Conservation (phyloP, 805 yeast genomes). For the Gaillardinia entomophila region DNA sequence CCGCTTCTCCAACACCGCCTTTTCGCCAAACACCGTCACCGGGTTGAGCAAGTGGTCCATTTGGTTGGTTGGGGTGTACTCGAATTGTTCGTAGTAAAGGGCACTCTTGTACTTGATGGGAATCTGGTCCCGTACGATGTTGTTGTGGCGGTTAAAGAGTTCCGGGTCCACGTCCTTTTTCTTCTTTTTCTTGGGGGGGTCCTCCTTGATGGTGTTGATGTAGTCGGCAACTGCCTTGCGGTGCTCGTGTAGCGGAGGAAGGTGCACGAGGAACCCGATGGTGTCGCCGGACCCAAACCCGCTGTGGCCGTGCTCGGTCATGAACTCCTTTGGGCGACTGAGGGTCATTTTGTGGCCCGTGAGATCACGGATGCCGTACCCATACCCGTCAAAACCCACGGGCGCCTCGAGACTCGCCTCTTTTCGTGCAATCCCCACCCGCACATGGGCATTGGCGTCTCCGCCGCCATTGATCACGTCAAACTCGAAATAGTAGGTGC, state of each 20-base stretch:
- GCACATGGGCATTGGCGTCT: constrained; percentile 47
- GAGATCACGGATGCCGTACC: constrained; percentile 83
- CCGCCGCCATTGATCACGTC: constrained; percentile 44
- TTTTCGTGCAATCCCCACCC: constrained; percentile 77
- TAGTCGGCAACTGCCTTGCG: constrained; percentile 31
- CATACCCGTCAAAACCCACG: constrained; percentile 91
- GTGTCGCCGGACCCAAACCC: constrained; percentile 74
- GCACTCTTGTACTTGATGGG: constrained; percentile 79
- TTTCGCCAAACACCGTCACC: constrained; percentile 64
- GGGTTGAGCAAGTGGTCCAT: constrained; percentile 75
- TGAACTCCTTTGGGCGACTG: constrained; percentile 57
- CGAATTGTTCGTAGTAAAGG: constrained; percentile 79
- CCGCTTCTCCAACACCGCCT: constrained; percentile 49
- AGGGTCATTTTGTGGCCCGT: constrained; percentile 71
- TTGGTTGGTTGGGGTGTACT: constrained; percentile 61
- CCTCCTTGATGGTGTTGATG: constrained; percentile 5
- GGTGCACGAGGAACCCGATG: constrained; percentile 66
- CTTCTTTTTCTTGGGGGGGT: constrained; percentile 7
- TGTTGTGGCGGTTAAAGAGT: constrained; percentile 14
- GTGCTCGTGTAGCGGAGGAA: constrained; percentile 55
- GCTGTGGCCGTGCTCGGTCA: constrained; percentile 28
- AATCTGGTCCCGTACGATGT: constrained; percentile 72
- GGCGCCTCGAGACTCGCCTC: constrained; percentile 93
- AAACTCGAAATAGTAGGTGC: constrained; percentile 75
- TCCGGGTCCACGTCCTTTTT: constrained; percentile 11